phyloP scores from a whole-genome alignment of 208 protist genomes.

The Crithidia thermophila region DNA sequence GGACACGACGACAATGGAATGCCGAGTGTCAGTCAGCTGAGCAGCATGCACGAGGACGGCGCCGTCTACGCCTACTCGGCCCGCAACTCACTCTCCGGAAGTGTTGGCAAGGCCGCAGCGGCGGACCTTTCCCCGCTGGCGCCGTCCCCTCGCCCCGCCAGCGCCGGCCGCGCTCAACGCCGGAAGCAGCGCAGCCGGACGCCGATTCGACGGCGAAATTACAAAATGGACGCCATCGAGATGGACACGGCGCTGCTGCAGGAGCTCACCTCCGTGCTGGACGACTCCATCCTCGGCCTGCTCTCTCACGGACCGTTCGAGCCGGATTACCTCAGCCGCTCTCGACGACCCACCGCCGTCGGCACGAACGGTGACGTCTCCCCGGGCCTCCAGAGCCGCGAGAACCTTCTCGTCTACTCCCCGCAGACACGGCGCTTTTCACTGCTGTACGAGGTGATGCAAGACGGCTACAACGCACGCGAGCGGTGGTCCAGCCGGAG shows the following conservation, averaged over 20 bases:
- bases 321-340: neutral
- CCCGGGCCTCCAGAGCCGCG: too few relatives aligned
- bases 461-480: neutral
- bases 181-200: neutral
- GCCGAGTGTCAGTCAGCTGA: neutral
- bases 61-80: neutral
- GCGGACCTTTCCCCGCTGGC: too few relatives aligned
- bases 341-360: neutral
- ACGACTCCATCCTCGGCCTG: constrained; percentile 18
- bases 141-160: too few relatives aligned
- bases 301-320: constrained; percentile 17
- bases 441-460: neutral
- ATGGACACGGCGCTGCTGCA: neutral
- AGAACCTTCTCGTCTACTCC: neutral
- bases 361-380: neutral
- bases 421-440: neutral
- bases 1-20: neutral
- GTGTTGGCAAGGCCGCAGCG: too few relatives aligned
- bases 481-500: neutral
- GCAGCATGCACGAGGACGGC: constrained; percentile 4
- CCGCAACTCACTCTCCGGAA: neutral
- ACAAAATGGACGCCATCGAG: constrained; percentile 21
- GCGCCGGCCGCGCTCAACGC: too few relatives aligned
- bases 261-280: constrained; percentile 7
- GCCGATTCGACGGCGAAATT: constrained; percentile 9